Evolutionary conservation across 23 red algal genomes (phyloP).

Genomic region (Gracilaria caudata): DNA sequence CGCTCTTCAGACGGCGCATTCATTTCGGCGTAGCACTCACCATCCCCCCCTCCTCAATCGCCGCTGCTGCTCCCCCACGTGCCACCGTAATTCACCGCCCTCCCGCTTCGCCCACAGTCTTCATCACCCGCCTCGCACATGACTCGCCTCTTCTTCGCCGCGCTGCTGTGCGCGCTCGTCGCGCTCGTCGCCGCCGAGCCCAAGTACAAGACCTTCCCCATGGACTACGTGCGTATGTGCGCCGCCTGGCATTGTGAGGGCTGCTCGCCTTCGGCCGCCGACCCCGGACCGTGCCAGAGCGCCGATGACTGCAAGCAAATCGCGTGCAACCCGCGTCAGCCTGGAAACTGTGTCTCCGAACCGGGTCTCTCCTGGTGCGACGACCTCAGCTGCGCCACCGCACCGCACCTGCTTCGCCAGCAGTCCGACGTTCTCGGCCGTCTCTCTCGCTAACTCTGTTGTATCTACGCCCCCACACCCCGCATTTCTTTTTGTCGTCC

Average conservation of each 20-base stretch:
- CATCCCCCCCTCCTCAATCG: background rate
- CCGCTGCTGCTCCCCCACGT: background rate
- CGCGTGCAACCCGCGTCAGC: background rate
- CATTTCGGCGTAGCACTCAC: background rate
- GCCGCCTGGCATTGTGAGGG: slow-evolving; percentile 40
- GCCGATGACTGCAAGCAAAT: slow-evolving; percentile 16
- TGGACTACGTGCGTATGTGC: slow-evolving; percentile 42
- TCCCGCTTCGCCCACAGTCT: background rate
- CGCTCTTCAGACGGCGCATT: background rate
- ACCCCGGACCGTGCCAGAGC: slow-evolving; percentile 36
- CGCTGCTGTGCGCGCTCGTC: background rate
- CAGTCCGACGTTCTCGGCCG: background rate
- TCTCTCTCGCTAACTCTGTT: background rate
- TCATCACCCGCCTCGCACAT: background rate
- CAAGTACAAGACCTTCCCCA: slow-evolving; percentile 19
- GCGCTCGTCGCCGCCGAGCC: slow-evolving; percentile 22
- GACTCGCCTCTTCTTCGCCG: background rate
- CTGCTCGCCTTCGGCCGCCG: slow-evolving; percentile 23
- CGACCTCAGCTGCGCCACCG: background rate
- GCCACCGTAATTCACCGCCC: background rate
- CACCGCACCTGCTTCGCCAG: slow-evolving; percentile 18
- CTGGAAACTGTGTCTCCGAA: slow-evolving; percentile 33
- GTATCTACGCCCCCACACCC: background rate
- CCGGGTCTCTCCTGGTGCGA: slow-evolving; percentile 22
- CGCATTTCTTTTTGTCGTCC: background rate